Percentiles rank a stretch among this genome's conserved stretches.
Conservation (phyloP, 257 asterid genomes). For the Mitragyna speciosa region DNA sequence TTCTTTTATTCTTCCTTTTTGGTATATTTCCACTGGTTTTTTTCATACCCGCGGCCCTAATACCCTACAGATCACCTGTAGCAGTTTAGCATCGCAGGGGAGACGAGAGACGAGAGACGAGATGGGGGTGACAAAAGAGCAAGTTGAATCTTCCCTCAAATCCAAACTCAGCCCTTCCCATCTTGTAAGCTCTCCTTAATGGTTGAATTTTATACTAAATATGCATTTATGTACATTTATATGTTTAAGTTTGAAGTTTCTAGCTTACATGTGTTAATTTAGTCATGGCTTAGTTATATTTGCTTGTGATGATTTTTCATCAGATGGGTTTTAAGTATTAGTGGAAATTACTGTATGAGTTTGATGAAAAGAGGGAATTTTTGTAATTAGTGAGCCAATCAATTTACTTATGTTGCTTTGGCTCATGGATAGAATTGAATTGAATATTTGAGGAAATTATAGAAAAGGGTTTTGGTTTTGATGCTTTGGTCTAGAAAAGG, state of each 20-base stretch:
- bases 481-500: background rate
- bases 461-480: background rate
- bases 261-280: background rate
- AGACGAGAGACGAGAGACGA: background rate
- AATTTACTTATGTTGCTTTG: background rate
- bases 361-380: background rate
- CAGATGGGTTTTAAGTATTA: background rate
- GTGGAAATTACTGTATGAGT: background rate
- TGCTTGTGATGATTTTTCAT: background rate
- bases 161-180: slow-evolving; percentile 66
- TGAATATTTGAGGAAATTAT: background rate
- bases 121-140: slow-evolving; percentile 80
- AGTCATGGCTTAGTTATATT: background rate
- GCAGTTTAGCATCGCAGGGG: slow-evolving; percentile 10
- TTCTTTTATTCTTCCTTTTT: no score
- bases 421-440: background rate
- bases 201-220: background rate
- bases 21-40: no score
- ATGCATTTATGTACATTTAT: background rate
- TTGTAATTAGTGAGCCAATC: background rate
- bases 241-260: background rate
- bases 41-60: no score
- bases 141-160: slow-evolving; percentile 60
- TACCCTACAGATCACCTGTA: no score
- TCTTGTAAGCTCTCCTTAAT: slow-evolving; percentile 42